Conservation (phyloP, 2,329 filamentous ascomycete species). For the Hypoxylon sp. region DNA sequence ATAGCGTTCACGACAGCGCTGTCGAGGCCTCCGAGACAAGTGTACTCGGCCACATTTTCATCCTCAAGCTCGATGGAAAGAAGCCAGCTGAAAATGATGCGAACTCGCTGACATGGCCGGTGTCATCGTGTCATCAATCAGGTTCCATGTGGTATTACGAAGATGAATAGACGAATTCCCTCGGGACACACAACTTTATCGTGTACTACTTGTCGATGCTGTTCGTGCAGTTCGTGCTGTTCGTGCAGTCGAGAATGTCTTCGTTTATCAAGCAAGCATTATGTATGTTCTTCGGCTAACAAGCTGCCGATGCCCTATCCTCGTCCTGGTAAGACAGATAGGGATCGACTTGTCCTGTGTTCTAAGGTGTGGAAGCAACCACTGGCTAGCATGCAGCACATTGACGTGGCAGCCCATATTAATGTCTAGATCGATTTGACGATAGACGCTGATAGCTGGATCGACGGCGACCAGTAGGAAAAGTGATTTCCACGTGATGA, state of each 20-base stretch:
- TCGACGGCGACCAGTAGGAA: conserved; percentile 20
- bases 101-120: conserved; percentile 7
- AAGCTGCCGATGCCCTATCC: conserved; percentile 4
- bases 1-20: conserved; percentile 4
- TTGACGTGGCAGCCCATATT: conserved; percentile 38
- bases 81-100: conserved; percentile 13
- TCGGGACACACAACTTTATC: conserved; percentile 28
- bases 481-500: conserved; percentile 29
- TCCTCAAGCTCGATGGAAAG: conserved; percentile 29
- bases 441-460: conserved; percentile 24
- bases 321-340: not conserved
- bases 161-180: conserved; percentile 27
- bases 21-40: conserved; percentile 24
- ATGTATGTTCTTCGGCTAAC: conserved; percentile 21
- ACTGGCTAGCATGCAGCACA: conserved; percentile 27
- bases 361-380: conserved; percentile 21
- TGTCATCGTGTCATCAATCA: conserved; percentile 21
- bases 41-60: conserved; percentile 21
- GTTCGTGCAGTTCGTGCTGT: conserved; percentile 15
- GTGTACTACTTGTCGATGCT: too few relatives aligned
- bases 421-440: conserved; percentile 34
- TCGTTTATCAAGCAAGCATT: conserved; percentile 1
- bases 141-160: conserved; percentile 13
- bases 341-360: conserved; percentile 2
- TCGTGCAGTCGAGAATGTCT: conserved; percentile 17